Base-by-base conservation (phyloP, 1,284 basidiomycete species). In the Melampsora larici-populina region DNA sequence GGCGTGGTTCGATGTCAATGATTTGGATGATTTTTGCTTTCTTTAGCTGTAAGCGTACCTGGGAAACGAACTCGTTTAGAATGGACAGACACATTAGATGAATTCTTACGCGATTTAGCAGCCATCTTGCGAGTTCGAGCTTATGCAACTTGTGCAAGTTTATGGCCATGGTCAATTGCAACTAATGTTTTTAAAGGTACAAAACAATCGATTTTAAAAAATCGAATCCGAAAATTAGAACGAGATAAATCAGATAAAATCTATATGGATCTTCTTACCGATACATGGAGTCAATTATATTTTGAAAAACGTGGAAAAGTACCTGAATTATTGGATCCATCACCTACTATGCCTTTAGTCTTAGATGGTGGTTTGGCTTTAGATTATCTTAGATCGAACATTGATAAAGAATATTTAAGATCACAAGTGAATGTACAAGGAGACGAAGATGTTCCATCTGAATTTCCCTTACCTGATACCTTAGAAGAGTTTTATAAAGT, bases 91-190 rank as follows among this genome's bases (percentile, higher is more conserved):
- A 65, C 46, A 40, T 60, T 66, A 21, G 75, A 78, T 48, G 75
- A 78, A 33, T 70, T 70, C 63, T 65, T 78, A 70, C 40, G 60
- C 46, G 75, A 78, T 33, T 62, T 78, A 66, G 33, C 64, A 49
- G 75, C 68, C 13, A 70, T 78, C 46, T 36, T 78, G 31, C 51
- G 68, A 65, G 75, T 60, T 31, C 55, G 75, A 49, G 67, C 75
- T 36, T 70, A 36, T 78, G 75, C 75, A 43, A 78, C 75, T 36
- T 70, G 46, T 31, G 67, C 75, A 24, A 66, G 63, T 36, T 46
- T 78, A 51, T 65, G 70, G 63, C 75, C 75, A 70, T 78, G 75
- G 75, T 49, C 75, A 15, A 78, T 78, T 36, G 55, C 75, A 17
- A 40, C 68, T 6, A 29, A 70, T 48, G 21, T 78, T 24, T 78